phyloP scores from a whole-genome alignment of 163 green algal genomes.

The Volvox carteri region DNA sequence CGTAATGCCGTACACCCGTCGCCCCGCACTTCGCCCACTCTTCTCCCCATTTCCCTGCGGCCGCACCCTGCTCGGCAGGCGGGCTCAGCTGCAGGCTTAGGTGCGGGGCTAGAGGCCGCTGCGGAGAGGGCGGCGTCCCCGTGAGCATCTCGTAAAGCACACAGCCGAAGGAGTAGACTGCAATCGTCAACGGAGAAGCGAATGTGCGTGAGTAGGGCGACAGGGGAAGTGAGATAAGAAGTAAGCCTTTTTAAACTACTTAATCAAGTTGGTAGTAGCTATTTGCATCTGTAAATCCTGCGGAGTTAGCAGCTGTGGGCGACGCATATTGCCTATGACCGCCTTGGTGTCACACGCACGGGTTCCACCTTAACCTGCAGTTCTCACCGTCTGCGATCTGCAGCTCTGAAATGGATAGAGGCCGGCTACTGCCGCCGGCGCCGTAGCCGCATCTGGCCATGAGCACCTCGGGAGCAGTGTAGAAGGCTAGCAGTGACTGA shows the following conservation, averaged over 20 bases:
- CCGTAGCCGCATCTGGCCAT: background rate
- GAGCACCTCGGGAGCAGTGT: constrained; percentile 18
- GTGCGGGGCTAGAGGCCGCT: background rate
- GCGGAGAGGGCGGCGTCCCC: background rate
- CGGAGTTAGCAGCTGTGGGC: no score
- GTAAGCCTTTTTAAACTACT: background rate
- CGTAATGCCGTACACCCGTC: no score
- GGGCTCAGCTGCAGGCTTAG: background rate
- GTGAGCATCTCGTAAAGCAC: constrained; percentile 25
- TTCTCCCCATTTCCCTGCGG: no score
- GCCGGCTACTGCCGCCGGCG: background rate
- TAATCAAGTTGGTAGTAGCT: background rate
- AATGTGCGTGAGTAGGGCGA: background rate
- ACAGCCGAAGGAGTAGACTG: constrained; percentile 36
- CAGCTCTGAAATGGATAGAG: background rate
- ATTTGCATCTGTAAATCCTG: no score
- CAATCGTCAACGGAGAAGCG: background rate
- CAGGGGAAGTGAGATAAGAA: background rate
- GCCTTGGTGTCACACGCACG: no score
- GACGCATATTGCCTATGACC: no score
- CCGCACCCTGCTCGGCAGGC: background rate
- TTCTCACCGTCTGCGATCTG: constrained; percentile 32
- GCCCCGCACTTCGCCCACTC: no score
- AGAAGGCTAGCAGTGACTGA: background rate
- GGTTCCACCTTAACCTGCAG: no score